Evolutionary conservation across 1,284 basidiomycete genomes (phyloP).

Genomic region (Cryptococcus sp.): DNA sequence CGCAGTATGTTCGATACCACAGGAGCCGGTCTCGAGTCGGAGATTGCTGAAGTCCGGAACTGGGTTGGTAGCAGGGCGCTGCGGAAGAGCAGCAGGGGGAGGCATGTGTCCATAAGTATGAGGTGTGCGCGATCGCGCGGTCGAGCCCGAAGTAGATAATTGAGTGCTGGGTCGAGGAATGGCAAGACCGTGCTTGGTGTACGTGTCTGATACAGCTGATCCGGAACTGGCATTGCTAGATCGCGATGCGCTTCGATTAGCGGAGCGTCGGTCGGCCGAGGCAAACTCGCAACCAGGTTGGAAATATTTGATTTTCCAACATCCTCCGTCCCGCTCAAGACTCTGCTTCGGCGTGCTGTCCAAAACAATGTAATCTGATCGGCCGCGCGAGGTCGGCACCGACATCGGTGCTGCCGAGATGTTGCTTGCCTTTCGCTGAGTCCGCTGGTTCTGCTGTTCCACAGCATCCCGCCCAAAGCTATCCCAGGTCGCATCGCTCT

Average conservation of each 20-base stretch:
- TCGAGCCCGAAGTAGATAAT: constrained; percentile 13
- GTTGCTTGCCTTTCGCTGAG: constrained; percentile 1
- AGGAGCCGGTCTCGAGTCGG: constrained; percentile 6
- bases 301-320: constrained; percentile 42
- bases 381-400: constrained; percentile 2
- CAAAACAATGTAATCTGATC: constrained; percentile 4
- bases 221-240: constrained; percentile 9
- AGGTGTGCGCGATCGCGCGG: constrained; percentile 13
- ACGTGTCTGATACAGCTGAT: not conserved
- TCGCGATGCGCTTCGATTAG: constrained; percentile 1
- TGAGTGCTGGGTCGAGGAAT: constrained; percentile 8
- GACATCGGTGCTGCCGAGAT: constrained; percentile 6
- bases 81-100: constrained; percentile 17
- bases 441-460: constrained; percentile 16
- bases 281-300: constrained; percentile 8
- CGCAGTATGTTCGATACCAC: constrained; percentile 10
- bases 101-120: constrained; percentile 14
- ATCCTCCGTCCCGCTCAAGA: constrained; percentile 34
- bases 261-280: constrained; percentile 5
- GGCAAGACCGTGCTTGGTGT: constrained; percentile 3
- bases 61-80: constrained; percentile 6
- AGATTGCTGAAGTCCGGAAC: constrained; percentile 13
- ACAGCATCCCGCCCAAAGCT: constrained; percentile 39
- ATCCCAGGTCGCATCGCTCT: constrained; percentile 41
- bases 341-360: constrained; percentile 44